Base-by-base conservation (phyloP, 331 rosid species). In the Malus hybrid region DNA sequence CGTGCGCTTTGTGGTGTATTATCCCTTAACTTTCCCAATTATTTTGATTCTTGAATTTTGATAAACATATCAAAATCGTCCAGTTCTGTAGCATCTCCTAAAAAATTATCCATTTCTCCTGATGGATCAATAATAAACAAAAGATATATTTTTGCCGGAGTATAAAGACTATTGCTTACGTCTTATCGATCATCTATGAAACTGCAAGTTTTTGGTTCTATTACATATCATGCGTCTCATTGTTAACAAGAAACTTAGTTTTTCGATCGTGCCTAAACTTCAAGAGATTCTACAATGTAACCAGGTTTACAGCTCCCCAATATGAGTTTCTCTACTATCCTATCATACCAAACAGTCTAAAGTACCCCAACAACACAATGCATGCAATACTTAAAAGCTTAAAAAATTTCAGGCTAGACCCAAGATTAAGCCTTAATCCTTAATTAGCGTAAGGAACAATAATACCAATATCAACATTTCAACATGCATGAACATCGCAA, bases 271-370 rank as follows among this genome's bases (percentile, higher is more conserved):
- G 56, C 56, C 7, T 15, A 16, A 15, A 50, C 0, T 15, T 50
- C 1, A 2, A 50, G 9, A 0, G 4, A 50, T 50, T 16, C 4
- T 50, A 50, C n/a, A 39, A 16, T 50, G 19, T 50, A 50, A 50
- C 0, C 3, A 0, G 0, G 4, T 16, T 15, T 50, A 50, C 15
- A 1, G 7, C 9, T 50, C n/a, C 1, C 0, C n/a, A 1, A 50
- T 0, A 15, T 5, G 1, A 50, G 0, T 15, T 50, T 50, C 5
- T 15, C n/a, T 50, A 15, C 56, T 2, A 15, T 2, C 18, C 18
- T 1, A 14, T 48, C 54, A 48, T 48, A 15, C 54, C 54, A 5
- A 14, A 48, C 54, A 14, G 7, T 48, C 19, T 5, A 14, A 48
- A 1, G 3, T 48, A 14, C 54, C 54, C 54, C 6, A 1, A 39